Evolutionary conservation across 108 stramenopile species (phyloP).

Genomic region (Ochromonas danica): DNA sequence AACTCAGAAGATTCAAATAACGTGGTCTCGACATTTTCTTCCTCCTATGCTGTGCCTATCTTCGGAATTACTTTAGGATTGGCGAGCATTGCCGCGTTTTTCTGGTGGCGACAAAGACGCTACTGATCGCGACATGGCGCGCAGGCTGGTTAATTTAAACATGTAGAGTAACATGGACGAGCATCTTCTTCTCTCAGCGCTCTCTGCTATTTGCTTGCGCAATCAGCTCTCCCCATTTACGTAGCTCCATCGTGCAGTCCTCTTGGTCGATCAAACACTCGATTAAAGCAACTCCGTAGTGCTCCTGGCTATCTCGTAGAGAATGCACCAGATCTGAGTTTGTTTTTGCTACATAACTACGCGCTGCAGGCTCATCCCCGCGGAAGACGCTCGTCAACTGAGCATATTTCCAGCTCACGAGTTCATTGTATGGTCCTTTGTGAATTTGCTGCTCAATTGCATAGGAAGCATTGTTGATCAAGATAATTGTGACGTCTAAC

Average conservation of each 20-base stretch:
- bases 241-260: background rate
- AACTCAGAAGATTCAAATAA: background rate
- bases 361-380: background rate
- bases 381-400: background rate
- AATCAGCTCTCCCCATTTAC: background rate
- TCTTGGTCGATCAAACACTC: background rate
- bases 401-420: background rate
- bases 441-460: background rate
- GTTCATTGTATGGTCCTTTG: background rate
- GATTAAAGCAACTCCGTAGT: background rate
- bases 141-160: too few species aligned
- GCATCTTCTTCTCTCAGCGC: too few species aligned
- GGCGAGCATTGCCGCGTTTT: background rate
- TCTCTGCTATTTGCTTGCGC: background rate
- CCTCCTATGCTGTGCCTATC: background rate
- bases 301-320: background rate
- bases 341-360: background rate
- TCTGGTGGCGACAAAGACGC: too few species aligned
- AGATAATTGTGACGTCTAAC: background rate
- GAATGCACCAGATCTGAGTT: background rate
- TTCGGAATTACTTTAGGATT: background rate
- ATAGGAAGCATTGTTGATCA: background rate
- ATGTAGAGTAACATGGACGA: too few species aligned
- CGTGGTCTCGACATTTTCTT: background rate
- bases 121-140: too few species aligned